Evolutionary conservation across 805 yeast genomes (phyloP).

Genomic region (Limtongia smithiae): DNA sequence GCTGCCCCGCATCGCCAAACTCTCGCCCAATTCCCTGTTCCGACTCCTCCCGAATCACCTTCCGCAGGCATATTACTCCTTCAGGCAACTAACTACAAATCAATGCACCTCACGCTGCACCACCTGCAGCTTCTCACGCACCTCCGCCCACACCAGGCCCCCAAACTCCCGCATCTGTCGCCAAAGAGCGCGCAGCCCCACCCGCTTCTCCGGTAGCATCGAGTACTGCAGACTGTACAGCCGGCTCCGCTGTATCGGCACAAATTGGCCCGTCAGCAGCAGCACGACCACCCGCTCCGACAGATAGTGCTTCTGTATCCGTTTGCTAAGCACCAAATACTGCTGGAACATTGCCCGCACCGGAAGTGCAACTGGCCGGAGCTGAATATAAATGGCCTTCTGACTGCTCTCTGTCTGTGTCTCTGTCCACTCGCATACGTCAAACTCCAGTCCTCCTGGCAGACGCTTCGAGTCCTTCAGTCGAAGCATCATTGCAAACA

Average conservation of each 20-base stretch:
- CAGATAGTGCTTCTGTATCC: conserved; percentile 44
- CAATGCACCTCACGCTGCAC: not conserved
- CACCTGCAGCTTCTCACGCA: conserved; percentile 9
- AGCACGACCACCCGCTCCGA: conserved; percentile 43
- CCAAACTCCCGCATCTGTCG: conserved; percentile 9
- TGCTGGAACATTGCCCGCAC: conserved; percentile 48
- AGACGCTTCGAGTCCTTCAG: conserved; percentile 71
- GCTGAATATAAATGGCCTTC: conserved; percentile 31
- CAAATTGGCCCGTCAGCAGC: conserved; percentile 47
- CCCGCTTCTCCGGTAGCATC: conserved; percentile 46
- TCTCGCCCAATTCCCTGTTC: too few relatives aligned
- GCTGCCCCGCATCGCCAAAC: too few relatives aligned
- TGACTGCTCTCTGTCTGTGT: not conserved
- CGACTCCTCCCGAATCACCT: too few relatives aligned
- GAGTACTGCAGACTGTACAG: conserved; percentile 53
- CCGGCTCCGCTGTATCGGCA: conserved; percentile 46
- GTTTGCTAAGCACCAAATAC: conserved; percentile 42
- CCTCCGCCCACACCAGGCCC: conserved; percentile 6
- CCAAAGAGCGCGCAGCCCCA: conserved; percentile 31
- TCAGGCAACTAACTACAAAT: too few relatives aligned
- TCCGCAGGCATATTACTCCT: too few relatives aligned
- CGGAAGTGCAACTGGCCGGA: conserved; percentile 47
- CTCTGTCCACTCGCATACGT: conserved; percentile 9
- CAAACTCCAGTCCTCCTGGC: conserved; percentile 55
- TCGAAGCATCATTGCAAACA: conserved; percentile 75